Evolutionary conservation across 2,329 filamentous ascomycete species (phyloP).

Genomic region (Cladosporium austrohemisphaericum): DNA sequence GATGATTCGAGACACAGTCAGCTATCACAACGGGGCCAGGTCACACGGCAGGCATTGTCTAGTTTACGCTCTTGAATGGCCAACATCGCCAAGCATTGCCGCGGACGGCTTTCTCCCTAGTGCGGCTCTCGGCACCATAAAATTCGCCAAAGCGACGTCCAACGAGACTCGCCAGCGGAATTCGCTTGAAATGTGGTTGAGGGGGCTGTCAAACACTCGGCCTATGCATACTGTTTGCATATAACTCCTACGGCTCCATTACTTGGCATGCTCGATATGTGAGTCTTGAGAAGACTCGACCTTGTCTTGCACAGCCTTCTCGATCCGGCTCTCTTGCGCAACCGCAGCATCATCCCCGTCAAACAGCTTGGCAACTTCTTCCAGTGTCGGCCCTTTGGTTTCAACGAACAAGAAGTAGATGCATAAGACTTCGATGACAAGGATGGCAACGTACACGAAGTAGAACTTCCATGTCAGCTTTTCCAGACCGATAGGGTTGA

Average conservation of each 20-base stretch:
- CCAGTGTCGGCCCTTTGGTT: conserved; percentile 8
- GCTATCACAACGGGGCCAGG: background rate
- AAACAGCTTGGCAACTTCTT: conserved; percentile 4
- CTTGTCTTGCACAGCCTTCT: background rate
- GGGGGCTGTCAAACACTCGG: no score
- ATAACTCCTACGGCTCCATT: background rate
- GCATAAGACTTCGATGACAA: conserved; percentile 40
- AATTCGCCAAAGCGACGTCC: no score
- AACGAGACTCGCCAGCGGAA: no score
- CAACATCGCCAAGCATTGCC: no score
- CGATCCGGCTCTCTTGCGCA: background rate
- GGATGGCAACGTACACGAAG: conserved; percentile 54
- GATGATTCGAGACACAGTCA: background rate
- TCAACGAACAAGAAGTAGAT: conserved; percentile 11
- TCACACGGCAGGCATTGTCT: background rate
- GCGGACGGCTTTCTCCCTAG: no score
- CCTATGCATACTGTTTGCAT: no score
- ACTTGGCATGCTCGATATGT: background rate
- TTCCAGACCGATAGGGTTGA: conserved; percentile 31
- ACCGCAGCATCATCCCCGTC: background rate
- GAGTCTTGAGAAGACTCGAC: background rate
- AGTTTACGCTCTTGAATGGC: background rate
- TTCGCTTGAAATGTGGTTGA: no score
- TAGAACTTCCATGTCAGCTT: conserved; percentile 39
- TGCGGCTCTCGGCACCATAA: no score